phyloP scores from a whole-genome alignment of 2,329 filamentous ascomycete species.

The Colletotrichum liaoningense region DNA sequence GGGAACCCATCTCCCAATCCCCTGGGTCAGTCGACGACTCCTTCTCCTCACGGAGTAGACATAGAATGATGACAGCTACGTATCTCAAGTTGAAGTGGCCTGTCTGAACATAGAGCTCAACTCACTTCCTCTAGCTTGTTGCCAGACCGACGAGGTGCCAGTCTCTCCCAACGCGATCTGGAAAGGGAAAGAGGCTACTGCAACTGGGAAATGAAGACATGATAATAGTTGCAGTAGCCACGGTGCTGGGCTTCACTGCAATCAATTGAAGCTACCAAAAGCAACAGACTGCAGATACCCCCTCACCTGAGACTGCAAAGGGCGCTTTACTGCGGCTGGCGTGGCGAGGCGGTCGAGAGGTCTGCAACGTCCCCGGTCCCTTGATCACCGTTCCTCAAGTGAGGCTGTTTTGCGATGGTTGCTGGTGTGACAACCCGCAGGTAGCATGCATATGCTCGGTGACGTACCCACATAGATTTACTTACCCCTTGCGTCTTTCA shows the following conservation, averaged over 20 bases:
- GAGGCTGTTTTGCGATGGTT: slow-evolving; percentile 22
- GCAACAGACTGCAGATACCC: not conserved
- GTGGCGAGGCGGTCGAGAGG: slow-evolving; percentile 1
- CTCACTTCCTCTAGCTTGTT: not conserved
- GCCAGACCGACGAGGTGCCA: not conserved
- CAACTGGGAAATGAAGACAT: not conserved
- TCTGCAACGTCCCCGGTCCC: not conserved
- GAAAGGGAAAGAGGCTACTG: not conserved
- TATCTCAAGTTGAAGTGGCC: not conserved
- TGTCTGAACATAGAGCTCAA: no score
- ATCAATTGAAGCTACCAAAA: not conserved
- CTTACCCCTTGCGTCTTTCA: not conserved
- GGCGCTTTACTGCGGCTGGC: slow-evolving; percentile 13
- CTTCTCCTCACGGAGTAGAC: not conserved
- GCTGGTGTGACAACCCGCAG: slow-evolving; percentile 21
- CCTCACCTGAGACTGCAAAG: slow-evolving; percentile 11
- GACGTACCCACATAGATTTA: slow-evolving; percentile 13
- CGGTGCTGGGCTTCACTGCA: not conserved
- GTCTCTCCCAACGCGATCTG: not conserved
- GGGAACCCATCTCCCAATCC: slow-evolving; percentile 5
- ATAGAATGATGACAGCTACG: not conserved
- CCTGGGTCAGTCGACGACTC: not conserved
- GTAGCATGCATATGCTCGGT: slow-evolving; percentile 27
- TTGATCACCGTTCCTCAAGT: not conserved
- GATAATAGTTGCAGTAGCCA: not conserved